phyloP scores from a whole-genome alignment of 2,329 filamentous ascomycete genomes.

The Polychaeton citri region DNA sequence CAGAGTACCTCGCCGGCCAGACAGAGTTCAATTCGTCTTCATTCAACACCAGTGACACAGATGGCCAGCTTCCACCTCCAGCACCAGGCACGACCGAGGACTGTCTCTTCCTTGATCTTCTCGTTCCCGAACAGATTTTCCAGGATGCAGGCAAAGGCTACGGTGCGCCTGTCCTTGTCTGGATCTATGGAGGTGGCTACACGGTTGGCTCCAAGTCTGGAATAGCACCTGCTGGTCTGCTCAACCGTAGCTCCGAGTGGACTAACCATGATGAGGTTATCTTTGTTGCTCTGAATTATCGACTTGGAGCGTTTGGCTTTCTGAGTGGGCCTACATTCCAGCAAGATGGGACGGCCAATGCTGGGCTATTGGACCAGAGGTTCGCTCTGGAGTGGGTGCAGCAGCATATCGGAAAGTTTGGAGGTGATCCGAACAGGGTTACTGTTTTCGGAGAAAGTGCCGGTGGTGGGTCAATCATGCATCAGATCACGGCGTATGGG shows the following conservation, averaged over 20 bases:
- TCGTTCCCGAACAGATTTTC: conserved; percentile 23
- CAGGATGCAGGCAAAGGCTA: conserved; percentile 20
- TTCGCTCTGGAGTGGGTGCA: conserved; percentile 46
- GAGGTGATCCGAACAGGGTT: conserved; percentile 36
- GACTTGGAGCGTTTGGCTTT: conserved; percentile 37
- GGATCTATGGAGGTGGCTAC: conserved; percentile 40
- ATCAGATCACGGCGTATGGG: conserved; percentile 36
- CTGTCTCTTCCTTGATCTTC: conserved; percentile 28
- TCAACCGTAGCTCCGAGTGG: conserved; percentile 27
- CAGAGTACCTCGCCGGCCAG: conserved; percentile 15
- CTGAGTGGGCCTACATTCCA: conserved; percentile 32
- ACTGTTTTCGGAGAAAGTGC: conserved; percentile 40
- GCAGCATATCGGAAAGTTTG: conserved; percentile 38
- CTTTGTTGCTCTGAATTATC: conserved; percentile 35
- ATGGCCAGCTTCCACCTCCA: conserved; percentile 5
- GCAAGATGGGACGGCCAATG: conserved; percentile 33
- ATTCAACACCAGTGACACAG: conserved; percentile 5
- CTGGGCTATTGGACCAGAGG: conserved; percentile 40
- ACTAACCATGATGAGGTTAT: conserved; percentile 27
- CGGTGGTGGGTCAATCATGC: conserved; percentile 40
- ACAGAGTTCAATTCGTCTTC: conserved; percentile 10
- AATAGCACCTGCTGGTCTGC: conserved; percentile 25
- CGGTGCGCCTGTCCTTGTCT: conserved; percentile 26
- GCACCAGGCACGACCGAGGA: conserved; percentile 24
- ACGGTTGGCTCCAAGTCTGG: conserved; percentile 25